These are phyloP conservation scores for Phytophthora hibernalis DNA, from an alignment of 352 stramenopile genomes.

Conservation along the genomic window DNA sequence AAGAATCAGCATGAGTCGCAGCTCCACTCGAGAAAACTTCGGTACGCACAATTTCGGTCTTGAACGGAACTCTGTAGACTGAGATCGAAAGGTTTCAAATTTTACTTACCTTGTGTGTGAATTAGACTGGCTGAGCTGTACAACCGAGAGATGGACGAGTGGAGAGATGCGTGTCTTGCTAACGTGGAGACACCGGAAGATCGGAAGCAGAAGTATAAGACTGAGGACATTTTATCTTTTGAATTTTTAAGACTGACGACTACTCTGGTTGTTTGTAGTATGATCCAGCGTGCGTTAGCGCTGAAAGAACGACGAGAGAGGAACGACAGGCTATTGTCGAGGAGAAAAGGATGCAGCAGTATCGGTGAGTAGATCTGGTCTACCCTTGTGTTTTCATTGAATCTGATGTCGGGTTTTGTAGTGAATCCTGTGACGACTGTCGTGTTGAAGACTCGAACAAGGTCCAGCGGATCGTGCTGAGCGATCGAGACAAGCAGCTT, in stretches of 20 bases:
- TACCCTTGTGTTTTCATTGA: background rate
- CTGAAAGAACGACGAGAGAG: constrained; percentile 73
- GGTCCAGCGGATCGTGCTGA: constrained; percentile 61
- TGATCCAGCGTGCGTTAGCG: constrained; percentile 79
- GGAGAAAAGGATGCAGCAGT: constrained; percentile 80
- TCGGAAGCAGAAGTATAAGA: constrained; percentile 78
- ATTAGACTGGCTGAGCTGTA: constrained; percentile 73
- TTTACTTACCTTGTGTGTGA: background rate
- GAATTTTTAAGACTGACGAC: background rate
- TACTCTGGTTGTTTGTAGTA: constrained; percentile 36
- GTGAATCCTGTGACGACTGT: constrained; percentile 73
- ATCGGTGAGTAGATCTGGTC: constrained; percentile 48
- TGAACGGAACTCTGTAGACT: constrained; percentile 1
- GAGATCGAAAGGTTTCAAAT: background rate
- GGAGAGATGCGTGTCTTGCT: constrained; percentile 65
- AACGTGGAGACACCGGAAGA: constrained; percentile 84
- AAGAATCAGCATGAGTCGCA: constrained; percentile 84
- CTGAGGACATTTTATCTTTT: no score
- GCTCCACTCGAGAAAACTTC: constrained; percentile 63
- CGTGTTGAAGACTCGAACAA: constrained; percentile 74
- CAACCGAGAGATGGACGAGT: constrained; percentile 80
- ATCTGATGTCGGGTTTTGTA: constrained; percentile 17
- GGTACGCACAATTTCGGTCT: constrained; percentile 27
- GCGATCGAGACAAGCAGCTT: constrained; percentile 68
- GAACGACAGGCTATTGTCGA: constrained; percentile 70